These are phyloP conservation scores for Jamesozyma spencerorum DNA, from an alignment of 805 yeast genomes.

Conservation along the genomic window DNA sequence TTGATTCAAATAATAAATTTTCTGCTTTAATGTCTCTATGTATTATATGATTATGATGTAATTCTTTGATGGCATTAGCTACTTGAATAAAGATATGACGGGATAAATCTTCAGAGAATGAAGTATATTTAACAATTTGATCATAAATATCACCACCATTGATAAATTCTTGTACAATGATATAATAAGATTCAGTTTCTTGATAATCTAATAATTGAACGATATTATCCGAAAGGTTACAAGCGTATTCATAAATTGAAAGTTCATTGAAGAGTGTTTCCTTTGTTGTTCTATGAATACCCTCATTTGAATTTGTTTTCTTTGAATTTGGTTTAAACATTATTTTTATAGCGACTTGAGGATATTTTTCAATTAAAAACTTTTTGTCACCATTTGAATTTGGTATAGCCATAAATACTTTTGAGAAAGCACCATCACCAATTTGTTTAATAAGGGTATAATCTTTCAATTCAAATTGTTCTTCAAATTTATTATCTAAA, in stretches of 20 bases:
- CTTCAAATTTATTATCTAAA: too few species aligned
- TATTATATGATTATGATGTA: constrained; percentile 67
- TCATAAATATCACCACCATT: constrained; percentile 65
- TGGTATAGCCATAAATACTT: constrained; percentile 53
- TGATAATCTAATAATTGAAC: constrained; percentile 55
- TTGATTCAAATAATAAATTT: constrained; percentile 54
- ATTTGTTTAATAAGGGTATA: constrained; percentile 40
- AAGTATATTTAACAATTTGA: constrained; percentile 53
- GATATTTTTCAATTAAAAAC: constrained; percentile 9
- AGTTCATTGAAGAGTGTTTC: constrained; percentile 70
- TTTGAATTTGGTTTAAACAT: constrained; percentile 57
- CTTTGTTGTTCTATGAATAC: constrained; percentile 10
- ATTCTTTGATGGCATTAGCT: constrained; percentile 51
- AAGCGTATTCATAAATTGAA: constrained; percentile 52
- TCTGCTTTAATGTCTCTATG: constrained; percentile 80
- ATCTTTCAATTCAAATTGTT: constrained; percentile 30
- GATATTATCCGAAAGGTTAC: constrained; percentile 43
- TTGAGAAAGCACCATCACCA: constrained; percentile 79
- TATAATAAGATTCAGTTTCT: constrained; percentile 50
- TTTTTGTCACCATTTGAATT: constrained; percentile 9
- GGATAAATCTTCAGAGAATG: constrained; percentile 51
- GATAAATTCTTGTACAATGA: constrained; percentile 58
- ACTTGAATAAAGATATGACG: constrained; percentile 55
- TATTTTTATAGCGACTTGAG: constrained; percentile 41
- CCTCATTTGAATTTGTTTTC: constrained; percentile 26